phyloP scores from a whole-genome alignment of 169 alveolate genomes.

The Plasmodium falciparum region DNA sequence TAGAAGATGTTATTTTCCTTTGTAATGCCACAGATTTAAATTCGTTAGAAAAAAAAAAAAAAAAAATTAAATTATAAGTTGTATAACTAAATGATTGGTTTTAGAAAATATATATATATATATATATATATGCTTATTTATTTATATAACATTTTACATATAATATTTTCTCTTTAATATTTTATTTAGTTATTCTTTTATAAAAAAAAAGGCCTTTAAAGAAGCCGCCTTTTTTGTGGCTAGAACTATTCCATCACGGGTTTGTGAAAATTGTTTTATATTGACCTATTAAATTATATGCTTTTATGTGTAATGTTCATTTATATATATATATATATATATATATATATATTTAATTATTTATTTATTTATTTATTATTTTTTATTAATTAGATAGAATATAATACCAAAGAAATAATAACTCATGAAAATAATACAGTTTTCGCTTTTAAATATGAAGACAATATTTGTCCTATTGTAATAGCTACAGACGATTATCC shows the following conservation, averaged over 20 bases:
- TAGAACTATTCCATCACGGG: conserved; percentile 77
- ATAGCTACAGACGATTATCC: conserved; percentile 76
- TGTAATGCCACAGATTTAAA: conserved; percentile 72
- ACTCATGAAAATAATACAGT: conserved; percentile 67
- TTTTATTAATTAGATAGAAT: conserved; percentile 45
- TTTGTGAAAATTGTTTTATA: conserved; percentile 18
- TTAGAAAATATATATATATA: neutral
- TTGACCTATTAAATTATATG: too few relatives aligned
- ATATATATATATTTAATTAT: neutral
- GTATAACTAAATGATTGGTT: neutral
- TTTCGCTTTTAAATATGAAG: conserved; percentile 62
- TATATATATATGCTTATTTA: neutral
- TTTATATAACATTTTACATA: neutral
- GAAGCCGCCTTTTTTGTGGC: conserved; percentile 75
- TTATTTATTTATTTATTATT: neutral
- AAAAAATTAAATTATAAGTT: neutral
- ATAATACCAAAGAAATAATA: conserved; percentile 68
- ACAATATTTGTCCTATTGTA: conserved; percentile 70
- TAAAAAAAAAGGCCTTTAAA: conserved; percentile 74
- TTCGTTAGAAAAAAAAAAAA: conserved; percentile 36
- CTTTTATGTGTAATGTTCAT: too few relatives aligned
- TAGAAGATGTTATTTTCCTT: conserved; percentile 68
- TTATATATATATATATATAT: too few relatives aligned
- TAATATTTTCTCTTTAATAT: neutral
- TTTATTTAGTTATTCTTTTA: conserved; percentile 64